Evolutionary conservation across 1,284 basidiomycete genomes (phyloP), one percentile per base, ranked within the genome.

Genomic region (Coniophora puteana): DNA sequence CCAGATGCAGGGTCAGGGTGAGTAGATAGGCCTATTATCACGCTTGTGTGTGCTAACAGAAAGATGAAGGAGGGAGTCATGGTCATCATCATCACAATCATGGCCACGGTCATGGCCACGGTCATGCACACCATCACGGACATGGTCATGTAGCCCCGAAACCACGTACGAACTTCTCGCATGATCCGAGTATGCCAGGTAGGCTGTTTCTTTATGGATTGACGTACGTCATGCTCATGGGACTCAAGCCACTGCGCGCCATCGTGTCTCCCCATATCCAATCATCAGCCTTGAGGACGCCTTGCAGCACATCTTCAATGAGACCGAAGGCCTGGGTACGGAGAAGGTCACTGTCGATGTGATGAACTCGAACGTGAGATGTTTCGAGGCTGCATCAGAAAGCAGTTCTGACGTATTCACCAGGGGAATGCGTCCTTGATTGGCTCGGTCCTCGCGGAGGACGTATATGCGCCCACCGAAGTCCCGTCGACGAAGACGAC

Each of bases 261-360:
- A 82, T 50, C 73, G 89, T 36, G 65, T 75, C 29, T 93, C 89
- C 0, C 90, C 88, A 0, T 93, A 87, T 54, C 79, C 83, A 0
- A 63, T 89, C 23, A 71, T 93, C 14, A 68, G 77, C 0, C 70
- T 90, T 13, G 70, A 82, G 23, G 69, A 78, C 20, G 90, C 89
- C 1, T 64, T 89, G 6, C 54, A 63, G 1, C 61, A 76, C 0
- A 74, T 93, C 29, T 54, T 80, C 41, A 54, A 63, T 1, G 68
- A 83, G 48, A 67, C 83, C 6, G 53, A 56, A 16, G 62, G 68
- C 5, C 58, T 85, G 8, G 61, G 57, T 12, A 50, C 58, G 13
- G 44, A 73, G 49, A 65, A 53, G 27, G 53, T 57, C 12, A 53
- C 57, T 8, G 79, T 79, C 44, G 36, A 66, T 57, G 18, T 28